Evolutionary conservation across 2,329 filamentous ascomycete genomes (phyloP).

Genomic region (Keithomyces neogunnii): DNA sequence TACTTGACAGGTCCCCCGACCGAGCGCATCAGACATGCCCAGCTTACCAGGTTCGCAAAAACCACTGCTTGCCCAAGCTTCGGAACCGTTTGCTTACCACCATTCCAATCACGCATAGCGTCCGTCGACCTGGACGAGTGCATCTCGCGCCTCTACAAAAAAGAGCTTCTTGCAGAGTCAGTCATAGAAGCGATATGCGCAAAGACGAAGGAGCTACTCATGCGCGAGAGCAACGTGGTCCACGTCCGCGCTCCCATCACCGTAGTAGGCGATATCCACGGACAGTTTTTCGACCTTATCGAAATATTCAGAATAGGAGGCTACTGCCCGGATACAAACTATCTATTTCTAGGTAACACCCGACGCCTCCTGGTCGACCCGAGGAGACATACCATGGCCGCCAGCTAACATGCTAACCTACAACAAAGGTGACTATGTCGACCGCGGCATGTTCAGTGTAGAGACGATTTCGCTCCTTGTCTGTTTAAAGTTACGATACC

Average conservation of each 20-base stretch:
- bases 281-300: constrained; percentile 97
- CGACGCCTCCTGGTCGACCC: background rate
- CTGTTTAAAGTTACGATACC: constrained; percentile 94
- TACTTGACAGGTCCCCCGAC: background rate
- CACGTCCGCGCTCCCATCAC: constrained; percentile 94
- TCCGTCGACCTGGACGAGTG: constrained; percentile 98
- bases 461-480: constrained; percentile 97
- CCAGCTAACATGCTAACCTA: background rate
- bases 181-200: constrained; percentile 99
- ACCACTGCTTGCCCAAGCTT: background rate
- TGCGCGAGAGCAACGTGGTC: constrained; percentile 99
- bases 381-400: too few species aligned
- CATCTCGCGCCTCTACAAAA: constrained; percentile 92
- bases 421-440: constrained; percentile 83
- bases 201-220: constrained; percentile 96
- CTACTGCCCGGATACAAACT: constrained; percentile 96
- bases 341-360: constrained; percentile 77
- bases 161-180: constrained; percentile 92
- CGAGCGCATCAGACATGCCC: constrained; percentile 36
- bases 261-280: constrained; percentile 96
- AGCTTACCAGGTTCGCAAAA: constrained; percentile 43
- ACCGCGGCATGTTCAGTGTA: constrained; percentile 96
- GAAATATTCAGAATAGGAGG: constrained; percentile 99
- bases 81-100: background rate
- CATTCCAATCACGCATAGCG: constrained; percentile 39